Evolutionary conservation across 2,329 filamentous ascomycete genomes (phyloP).

Genomic region (Drechslera avenae): DNA sequence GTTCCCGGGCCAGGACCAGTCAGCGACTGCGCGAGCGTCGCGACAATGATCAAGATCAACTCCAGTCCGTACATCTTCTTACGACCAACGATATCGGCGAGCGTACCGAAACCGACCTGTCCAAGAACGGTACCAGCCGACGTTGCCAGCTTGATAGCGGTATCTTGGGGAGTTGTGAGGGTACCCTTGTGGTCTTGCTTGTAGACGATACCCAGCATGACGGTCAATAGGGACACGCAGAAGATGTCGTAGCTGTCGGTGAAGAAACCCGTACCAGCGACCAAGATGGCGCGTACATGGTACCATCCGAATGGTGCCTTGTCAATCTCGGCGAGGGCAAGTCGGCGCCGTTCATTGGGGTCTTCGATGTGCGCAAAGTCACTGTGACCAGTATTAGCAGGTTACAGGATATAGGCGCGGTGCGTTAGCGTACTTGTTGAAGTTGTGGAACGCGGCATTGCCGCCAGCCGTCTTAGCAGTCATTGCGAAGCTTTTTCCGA

Average conservation of each 20-base stretch:
- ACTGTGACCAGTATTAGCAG: slow-evolving; percentile 1
- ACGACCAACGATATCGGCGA: slow-evolving; percentile 75
- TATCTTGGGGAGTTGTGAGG: slow-evolving; percentile 71
- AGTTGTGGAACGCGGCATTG: slow-evolving; percentile 35
- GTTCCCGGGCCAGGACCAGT: slow-evolving; percentile 43
- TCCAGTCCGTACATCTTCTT: slow-evolving; percentile 79
- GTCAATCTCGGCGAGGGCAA: slow-evolving; percentile 81
- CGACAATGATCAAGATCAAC: slow-evolving; percentile 48
- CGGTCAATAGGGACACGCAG: slow-evolving; percentile 50
- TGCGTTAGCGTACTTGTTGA: slow-evolving; percentile 23
- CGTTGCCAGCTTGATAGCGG: slow-evolving; percentile 83
- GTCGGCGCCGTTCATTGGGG: slow-evolving; percentile 76
- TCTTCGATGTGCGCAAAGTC: slow-evolving; percentile 61
- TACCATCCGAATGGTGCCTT: slow-evolving; percentile 82
- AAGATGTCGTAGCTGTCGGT: slow-evolving; percentile 78
- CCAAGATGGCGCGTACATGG: slow-evolving; percentile 76
- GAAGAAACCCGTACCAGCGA: slow-evolving; percentile 85
- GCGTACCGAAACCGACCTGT: slow-evolving; percentile 69
- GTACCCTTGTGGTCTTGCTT: slow-evolving; percentile 58
- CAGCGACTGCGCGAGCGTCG: slow-evolving; percentile 46
- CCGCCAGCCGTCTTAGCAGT: slow-evolving; percentile 28
- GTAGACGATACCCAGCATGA: slow-evolving; percentile 82
- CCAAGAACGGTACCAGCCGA: slow-evolving; percentile 84
- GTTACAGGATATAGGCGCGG: neutral
- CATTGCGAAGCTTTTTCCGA: slow-evolving; percentile 23